These are phyloP conservation scores for Citrus reticulata DNA, from an alignment of 345 rosid species.

Conservation along the genomic window DNA sequence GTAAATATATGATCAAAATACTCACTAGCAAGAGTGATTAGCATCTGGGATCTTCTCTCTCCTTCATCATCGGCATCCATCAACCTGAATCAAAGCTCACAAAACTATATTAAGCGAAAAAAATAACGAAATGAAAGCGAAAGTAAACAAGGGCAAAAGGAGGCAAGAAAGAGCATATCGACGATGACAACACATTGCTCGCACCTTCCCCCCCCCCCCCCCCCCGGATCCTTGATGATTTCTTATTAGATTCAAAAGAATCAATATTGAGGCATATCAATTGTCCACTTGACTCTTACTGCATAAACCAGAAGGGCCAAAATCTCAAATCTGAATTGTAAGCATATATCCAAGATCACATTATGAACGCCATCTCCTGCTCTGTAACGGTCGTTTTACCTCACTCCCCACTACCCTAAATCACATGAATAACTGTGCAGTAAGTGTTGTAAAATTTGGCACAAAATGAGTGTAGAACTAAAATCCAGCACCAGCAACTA, in stretches of 20 bases:
- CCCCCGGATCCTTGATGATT: neutral
- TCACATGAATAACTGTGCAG: neutral
- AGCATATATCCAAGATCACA: neutral
- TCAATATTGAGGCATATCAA: neutral
- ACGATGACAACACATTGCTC: neutral
- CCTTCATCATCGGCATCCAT: too few species aligned
- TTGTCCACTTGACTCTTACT: neutral
- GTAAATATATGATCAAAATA: too few species aligned
- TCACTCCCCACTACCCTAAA: neutral
- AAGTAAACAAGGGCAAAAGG: neutral
- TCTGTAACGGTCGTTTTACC: neutral
- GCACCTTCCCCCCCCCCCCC: neutral
- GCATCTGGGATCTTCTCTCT: too few species aligned
- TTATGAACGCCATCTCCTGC: neutral
- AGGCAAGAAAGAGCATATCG: neutral
- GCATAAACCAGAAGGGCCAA: neutral
- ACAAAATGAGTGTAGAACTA: too few species aligned
- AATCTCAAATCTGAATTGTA: neutral
- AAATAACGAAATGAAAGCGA: neutral
- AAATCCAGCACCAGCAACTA: too few species aligned
- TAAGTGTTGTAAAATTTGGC: neutral
- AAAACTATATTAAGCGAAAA: too few species aligned
- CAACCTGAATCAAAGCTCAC: too few species aligned
- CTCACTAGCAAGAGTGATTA: too few species aligned
- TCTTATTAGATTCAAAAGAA: neutral